Evolutionary conservation across 2,329 filamentous ascomycete species (phyloP).

Genomic region (Phaeosphaeriaceae sp.): DNA sequence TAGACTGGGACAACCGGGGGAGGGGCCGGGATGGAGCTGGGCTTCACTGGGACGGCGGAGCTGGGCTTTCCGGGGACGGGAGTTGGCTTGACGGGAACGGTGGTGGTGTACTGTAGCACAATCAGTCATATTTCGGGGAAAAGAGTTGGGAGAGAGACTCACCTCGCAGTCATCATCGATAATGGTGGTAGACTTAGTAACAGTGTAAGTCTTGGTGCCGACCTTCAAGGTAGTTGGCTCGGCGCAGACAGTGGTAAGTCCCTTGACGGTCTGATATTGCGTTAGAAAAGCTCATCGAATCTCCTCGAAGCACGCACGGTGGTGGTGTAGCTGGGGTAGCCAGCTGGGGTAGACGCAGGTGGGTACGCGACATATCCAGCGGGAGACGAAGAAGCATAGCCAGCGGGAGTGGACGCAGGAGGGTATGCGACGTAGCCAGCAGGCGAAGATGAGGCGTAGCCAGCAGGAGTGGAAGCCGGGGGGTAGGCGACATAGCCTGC

Average conservation of each 20-base stretch:
- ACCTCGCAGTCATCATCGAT: conserved; percentile 35
- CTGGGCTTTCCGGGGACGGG: conserved; percentile 27
- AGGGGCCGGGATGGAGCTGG: conserved; percentile 20
- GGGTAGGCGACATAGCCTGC: conserved; percentile 8
- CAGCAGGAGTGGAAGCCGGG: conserved; percentile 5
- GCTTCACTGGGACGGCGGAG: conserved; percentile 23
- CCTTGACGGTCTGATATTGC: conserved; percentile 31
- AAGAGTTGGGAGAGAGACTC: too few relatives aligned
- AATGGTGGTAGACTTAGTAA: conserved; percentile 42
- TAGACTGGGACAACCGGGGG: conserved; percentile 25
- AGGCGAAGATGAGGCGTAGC: neutral
- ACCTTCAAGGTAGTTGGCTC: conserved; percentile 37
- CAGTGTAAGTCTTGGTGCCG: conserved; percentile 41
- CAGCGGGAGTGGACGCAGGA: conserved; percentile 4
- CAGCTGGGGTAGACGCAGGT: conserved; percentile 4
- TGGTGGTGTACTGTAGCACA: too few relatives aligned
- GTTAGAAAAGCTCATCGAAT: too few relatives aligned
- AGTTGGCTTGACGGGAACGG: conserved; percentile 26
- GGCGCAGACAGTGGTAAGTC: conserved; percentile 32
- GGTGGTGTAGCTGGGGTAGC: conserved; percentile 30
- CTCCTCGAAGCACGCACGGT: too few relatives aligned
- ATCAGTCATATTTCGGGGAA: too few relatives aligned
- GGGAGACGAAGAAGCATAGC: neutral
- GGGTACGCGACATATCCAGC: conserved; percentile 8
- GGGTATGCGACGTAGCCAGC: conserved; percentile 8